A percentile compares a stretch with the other conserved stretches of the same genome.
phyloP scores from a whole-genome alignment of 1,284 basidiomycete species.

The Cutaneotrichosporon sp. region DNA sequence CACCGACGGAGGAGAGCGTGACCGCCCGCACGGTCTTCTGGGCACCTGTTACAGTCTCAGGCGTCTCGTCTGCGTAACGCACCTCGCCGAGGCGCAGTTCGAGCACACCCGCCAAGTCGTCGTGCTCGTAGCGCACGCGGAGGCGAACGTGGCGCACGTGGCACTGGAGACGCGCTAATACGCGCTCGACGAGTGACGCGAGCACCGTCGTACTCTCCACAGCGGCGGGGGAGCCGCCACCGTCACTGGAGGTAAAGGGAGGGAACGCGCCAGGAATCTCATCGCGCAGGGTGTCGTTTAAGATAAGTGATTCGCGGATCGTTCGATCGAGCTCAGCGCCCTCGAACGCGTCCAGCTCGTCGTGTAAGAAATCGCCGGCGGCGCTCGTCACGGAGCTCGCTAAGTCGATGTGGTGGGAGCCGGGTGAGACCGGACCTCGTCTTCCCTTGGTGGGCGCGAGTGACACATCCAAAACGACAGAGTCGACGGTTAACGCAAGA shows the following conservation, averaged over 20 bases:
- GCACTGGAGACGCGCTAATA: slow-evolving; percentile 78
- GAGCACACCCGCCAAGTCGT: slow-evolving; percentile 35
- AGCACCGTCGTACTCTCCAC: slow-evolving; percentile 69
- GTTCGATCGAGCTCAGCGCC: slow-evolving; percentile 71
- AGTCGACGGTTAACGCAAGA: slow-evolving; percentile 57
- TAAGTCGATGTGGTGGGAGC: slow-evolving; percentile 56
- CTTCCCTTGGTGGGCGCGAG: slow-evolving; percentile 55
- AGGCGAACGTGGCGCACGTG: slow-evolving; percentile 68
- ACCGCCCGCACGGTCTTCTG: slow-evolving; percentile 30
- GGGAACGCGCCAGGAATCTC: slow-evolving; percentile 46
- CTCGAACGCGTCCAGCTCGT: slow-evolving; percentile 71
- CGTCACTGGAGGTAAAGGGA: slow-evolving; percentile 12
- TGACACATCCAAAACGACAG: slow-evolving; percentile 68
- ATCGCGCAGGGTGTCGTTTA: slow-evolving; percentile 43
- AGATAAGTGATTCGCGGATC: slow-evolving; percentile 53
- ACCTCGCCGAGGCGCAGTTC: slow-evolving; percentile 47
- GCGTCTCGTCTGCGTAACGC: slow-evolving; percentile 46
- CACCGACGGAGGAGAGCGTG: slow-evolving; percentile 28
- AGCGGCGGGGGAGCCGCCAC: slow-evolving; percentile 1
- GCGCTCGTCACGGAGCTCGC: slow-evolving; percentile 73
- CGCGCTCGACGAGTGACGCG: slow-evolving; percentile 75
- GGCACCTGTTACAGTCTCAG: slow-evolving; percentile 12
- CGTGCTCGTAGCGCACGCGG: slow-evolving; percentile 38
- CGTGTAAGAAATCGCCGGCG: slow-evolving; percentile 78
- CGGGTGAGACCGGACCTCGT: background rate